Evolutionary conservation across 148 eudicot species (phyloP).

Genomic region (Selenicereus undatus): DNA sequence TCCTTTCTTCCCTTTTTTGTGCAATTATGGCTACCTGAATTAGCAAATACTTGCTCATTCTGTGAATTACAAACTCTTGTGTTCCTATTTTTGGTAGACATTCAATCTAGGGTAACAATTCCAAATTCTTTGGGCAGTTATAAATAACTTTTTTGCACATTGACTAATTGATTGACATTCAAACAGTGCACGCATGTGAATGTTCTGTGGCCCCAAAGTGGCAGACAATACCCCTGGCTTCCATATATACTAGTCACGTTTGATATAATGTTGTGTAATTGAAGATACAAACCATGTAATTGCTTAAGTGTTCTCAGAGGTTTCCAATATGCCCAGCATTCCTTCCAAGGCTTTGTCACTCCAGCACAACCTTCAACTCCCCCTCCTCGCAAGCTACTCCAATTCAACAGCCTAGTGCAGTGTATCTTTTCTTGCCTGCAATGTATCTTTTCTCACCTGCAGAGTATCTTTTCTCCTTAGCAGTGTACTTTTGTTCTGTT

Average conservation of each 20-base stretch:
- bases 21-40: background rate
- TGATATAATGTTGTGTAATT: background rate
- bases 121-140: background rate
- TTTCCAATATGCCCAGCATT: no score
- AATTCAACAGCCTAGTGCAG: no score
- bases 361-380: no score
- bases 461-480: no score
- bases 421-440: no score
- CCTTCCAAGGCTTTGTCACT: no score
- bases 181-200: background rate
- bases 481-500: no score
- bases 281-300: no score
- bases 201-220: background rate
- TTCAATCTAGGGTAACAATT: background rate
- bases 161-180: background rate
- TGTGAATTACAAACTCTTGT: background rate
- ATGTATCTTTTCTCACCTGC: no score
- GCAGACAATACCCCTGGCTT: background rate
- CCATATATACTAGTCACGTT: background rate
- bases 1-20: no score
- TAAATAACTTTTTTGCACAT: background rate
- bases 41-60: background rate
- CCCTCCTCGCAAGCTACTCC: background rate
- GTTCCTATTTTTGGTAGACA: background rate
- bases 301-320: no score